Conservation (phyloP, 805 yeast species). For the Schizosaccharomyces octosporus region DNA sequence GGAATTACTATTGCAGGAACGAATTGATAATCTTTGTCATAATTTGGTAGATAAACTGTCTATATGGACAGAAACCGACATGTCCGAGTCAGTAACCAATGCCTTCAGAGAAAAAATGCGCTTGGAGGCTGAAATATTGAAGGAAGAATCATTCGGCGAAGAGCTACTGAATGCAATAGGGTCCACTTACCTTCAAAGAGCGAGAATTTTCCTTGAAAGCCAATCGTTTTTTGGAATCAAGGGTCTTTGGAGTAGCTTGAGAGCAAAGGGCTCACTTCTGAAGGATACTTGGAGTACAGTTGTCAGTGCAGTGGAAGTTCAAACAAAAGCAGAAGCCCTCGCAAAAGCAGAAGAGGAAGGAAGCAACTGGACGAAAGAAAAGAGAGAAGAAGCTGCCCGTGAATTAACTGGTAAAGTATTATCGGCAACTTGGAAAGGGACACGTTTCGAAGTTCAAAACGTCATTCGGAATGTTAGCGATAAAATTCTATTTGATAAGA, state of each 20-base stretch:
- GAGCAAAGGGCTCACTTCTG: slow-evolving; percentile 60
- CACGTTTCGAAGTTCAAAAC: slow-evolving; percentile 61
- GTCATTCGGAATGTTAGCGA: slow-evolving; percentile 68
- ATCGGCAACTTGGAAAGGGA: slow-evolving; percentile 88
- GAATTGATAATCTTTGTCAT: slow-evolving; percentile 34
- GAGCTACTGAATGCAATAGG: slow-evolving; percentile 67
- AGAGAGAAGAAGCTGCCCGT: slow-evolving; percentile 56
- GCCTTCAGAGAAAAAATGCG: slow-evolving; percentile 41
- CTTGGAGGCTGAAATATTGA: slow-evolving; percentile 71
- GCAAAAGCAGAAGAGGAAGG: slow-evolving; percentile 43
- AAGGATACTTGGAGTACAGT: slow-evolving; percentile 66
- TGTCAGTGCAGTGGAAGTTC: slow-evolving; percentile 20
- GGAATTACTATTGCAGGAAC: slow-evolving; percentile 28
- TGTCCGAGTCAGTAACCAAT: slow-evolving; percentile 33
- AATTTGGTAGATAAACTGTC: slow-evolving; percentile 33
- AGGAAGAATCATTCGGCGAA: slow-evolving; percentile 84
- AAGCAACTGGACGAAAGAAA: slow-evolving; percentile 28
- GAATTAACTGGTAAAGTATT: slow-evolving; percentile 66
- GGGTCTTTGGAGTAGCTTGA: slow-evolving; percentile 54
- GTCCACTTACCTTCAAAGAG: slow-evolving; percentile 47
- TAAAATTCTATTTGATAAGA: slow-evolving; percentile 39
- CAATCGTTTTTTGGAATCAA: slow-evolving; percentile 56
- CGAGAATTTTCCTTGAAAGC: slow-evolving; percentile 42
- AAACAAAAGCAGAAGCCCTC: slow-evolving; percentile 49
- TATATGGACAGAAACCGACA: slow-evolving; percentile 34